Evolutionary conservation across 2,329 filamentous ascomycete genomes (phyloP).

Genomic region (Dactylellina drechsleri): DNA sequence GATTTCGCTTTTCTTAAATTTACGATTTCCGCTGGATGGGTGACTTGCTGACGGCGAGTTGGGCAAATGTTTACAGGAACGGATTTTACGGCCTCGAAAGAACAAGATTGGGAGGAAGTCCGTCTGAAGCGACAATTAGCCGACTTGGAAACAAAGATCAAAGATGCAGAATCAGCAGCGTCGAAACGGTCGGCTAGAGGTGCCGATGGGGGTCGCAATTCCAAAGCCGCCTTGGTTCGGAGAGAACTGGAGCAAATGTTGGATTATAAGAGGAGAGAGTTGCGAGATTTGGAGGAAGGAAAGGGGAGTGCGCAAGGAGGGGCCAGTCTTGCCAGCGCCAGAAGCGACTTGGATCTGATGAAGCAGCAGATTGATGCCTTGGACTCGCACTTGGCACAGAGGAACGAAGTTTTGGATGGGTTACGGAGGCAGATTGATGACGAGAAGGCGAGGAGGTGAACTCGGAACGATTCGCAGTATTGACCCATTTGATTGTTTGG

Average conservation of each 20-base stretch:
- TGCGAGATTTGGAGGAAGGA: conserved; percentile 79
- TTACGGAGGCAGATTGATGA: conserved; percentile 85
- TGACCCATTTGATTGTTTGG: no score
- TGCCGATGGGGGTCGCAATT: conserved; percentile 73
- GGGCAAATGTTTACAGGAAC: conserved; percentile 67
- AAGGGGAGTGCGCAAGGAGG: conserved; percentile 75
- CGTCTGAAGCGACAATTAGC: conserved; percentile 89
- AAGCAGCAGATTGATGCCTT: conserved; percentile 92
- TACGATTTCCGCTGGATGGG: no score
- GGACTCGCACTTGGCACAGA: conserved; percentile 79
- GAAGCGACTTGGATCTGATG: conserved; percentile 88
- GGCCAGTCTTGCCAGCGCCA: conserved; percentile 73
- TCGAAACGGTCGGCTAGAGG: conserved; percentile 69
- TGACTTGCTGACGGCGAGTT: background rate
- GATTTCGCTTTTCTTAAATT: background rate
- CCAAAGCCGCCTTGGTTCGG: conserved; percentile 90
- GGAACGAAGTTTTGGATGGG: conserved; percentile 79
- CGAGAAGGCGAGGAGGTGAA: conserved; percentile 70
- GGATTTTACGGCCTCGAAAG: conserved; percentile 86
- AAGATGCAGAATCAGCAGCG: conserved; percentile 79
- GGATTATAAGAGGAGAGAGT: conserved; percentile 88
- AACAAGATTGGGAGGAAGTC: conserved; percentile 97
- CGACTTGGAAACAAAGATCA: conserved; percentile 88
- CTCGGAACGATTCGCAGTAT: background rate
- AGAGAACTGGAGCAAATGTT: conserved; percentile 91